Base-by-base conservation (phyloP, 2,329 filamentous ascomycete species). In the Epichloe gansuensis region DNA sequence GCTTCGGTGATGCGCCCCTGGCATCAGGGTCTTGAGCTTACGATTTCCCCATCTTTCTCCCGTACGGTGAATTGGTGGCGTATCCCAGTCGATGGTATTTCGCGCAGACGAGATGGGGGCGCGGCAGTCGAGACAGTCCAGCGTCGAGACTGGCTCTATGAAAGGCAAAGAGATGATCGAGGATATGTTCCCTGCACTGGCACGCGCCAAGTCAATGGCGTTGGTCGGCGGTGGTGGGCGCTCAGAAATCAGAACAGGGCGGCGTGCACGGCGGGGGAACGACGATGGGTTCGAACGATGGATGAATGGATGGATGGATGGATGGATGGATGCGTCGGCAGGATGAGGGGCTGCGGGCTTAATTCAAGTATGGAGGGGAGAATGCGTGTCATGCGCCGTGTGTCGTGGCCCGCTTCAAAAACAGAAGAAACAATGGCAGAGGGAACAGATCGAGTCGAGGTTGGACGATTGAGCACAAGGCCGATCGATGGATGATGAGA, bases 1-100 rank as follows among this genome's bases (percentile, higher is more conserved):
- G 3, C 11, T 13, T 12, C 3, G 42, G 13, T 3, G 9, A 25
- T 25, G 2, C 11, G 11, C 12, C 21, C 42, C 11, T 23, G 23
- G 21, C 42, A 21, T 23, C 17, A 23, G 8, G 34, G 17, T 25
- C 23, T 31, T 21, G 17, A 35, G 21, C 53, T 55, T 55, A 55
- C 53, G 53, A 55, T 55, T 55, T 55, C 4, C 53, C 53, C 53
- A 55, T 55, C n/a, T 38, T 52, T 46, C 31, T n/a, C 13, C 23
- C n/a, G 34, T 35, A 21, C 4, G 12, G 15, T 41, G 13, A 11
- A 21, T 15, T 38, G 8, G 44, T 8, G 13, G 31, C n/a, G 12
- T 25, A 3, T 42, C 28, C 13, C 39, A 15, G 35, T 21, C 6
- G 38, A 45, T 23, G 25, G 43, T 38, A n/a, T 34, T 46, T 28